Evolutionary conservation across 164 flowering plant species (phyloP).

Genomic region (Stephania cephalantha): DNA sequence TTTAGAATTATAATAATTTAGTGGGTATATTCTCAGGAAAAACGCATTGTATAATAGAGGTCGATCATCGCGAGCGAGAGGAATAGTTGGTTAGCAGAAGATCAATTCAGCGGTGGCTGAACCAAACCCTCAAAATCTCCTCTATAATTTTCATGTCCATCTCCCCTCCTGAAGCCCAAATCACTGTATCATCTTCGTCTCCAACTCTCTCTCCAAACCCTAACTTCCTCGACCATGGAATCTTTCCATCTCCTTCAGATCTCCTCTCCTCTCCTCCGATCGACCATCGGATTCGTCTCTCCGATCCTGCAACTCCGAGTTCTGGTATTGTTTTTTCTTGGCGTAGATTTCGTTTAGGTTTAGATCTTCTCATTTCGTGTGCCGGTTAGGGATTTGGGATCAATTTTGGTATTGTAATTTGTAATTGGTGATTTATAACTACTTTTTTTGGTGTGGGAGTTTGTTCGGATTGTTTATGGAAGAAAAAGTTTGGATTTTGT

Average conservation of each 20-base stretch:
- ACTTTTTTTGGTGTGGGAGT: background rate
- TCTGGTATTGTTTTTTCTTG: slow-evolving; percentile 7
- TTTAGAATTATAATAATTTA: too few species aligned
- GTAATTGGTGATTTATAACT: background rate
- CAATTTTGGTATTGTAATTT: background rate
- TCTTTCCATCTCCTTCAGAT: slow-evolving; percentile 9
- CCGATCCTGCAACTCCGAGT: slow-evolving; percentile 9
- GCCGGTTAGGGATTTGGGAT: background rate
- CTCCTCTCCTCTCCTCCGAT: slow-evolving; percentile 1
- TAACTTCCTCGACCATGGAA: slow-evolving; percentile 48
- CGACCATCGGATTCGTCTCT: slow-evolving; percentile 6
- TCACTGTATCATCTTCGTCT: slow-evolving; percentile 30
- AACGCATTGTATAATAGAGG: background rate
- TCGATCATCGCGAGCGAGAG: background rate
- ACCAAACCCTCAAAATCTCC: slow-evolving; percentile 9
- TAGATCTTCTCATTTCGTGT: background rate
- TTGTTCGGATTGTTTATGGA: background rate
- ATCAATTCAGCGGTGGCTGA: slow-evolving; percentile 16
- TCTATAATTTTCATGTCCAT: slow-evolving; percentile 84
- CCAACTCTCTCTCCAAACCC: slow-evolving; percentile 37
- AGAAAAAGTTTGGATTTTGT: too few species aligned
- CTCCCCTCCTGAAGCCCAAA: slow-evolving; percentile 53
- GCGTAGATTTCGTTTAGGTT: background rate
- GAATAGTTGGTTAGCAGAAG: background rate
- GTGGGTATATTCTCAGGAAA: background rate